A percentile compares a stretch with the other conserved stretches of the same genome.
Conservation (phyloP, 768 basidiomycete species). For the Trametes meyenii region DNA sequence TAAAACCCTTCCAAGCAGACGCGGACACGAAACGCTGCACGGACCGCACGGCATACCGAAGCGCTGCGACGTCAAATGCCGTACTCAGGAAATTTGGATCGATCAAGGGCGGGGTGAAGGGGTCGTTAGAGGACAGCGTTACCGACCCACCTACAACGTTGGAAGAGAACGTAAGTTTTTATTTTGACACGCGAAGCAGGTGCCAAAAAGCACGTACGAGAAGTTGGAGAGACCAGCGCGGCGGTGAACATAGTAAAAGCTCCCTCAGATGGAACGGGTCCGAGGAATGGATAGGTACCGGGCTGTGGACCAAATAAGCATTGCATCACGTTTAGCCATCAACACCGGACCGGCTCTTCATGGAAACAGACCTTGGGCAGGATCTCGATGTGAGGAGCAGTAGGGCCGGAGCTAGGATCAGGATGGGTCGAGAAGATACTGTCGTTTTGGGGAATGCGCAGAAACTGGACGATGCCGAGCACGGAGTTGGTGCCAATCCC, state of each 20-base stretch:
- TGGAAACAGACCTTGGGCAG: no score
- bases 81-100: conserved; percentile 31
- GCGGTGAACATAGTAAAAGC: conserved; percentile 23
- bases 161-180: neutral
- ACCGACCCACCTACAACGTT: conserved; percentile 28
- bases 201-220: conserved; percentile 22
- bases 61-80: conserved; percentile 32
- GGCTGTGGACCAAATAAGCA: neutral
- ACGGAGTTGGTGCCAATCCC: conserved; percentile 14
- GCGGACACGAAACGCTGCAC: conserved; percentile 13
- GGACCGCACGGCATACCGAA: conserved; percentile 25
- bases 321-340: neutral
- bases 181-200: neutral
- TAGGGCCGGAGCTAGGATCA: conserved; percentile 8
- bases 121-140: conserved; percentile 28
- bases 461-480: conserved; percentile 11
- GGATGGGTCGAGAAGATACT: neutral
- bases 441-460: conserved; percentile 10
- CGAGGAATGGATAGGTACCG: conserved; percentile 2
- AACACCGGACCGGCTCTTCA: neutral
- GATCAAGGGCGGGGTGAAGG: conserved; percentile 32
- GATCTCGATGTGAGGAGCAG: no score
- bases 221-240: conserved; percentile 26
- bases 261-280: conserved; percentile 21
- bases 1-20: conserved; percentile 1